Conservation (phyloP, 768 basidiomycete species). For the Auricularia auricula-judae region DNA sequence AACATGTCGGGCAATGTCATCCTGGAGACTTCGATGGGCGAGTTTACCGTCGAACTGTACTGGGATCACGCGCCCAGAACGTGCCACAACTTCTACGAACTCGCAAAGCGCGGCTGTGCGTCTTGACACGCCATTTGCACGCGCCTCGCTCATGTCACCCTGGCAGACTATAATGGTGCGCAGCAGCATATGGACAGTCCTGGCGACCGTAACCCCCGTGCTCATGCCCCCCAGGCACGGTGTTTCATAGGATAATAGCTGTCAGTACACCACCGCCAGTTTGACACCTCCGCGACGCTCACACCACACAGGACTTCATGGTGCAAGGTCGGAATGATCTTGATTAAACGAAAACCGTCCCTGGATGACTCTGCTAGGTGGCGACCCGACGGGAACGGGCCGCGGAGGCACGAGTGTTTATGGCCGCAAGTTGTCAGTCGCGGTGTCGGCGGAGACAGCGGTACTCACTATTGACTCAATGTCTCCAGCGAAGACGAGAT, state of each 20-base stretch:
- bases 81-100: conserved; percentile 89
- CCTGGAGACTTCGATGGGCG: conserved; percentile 75
- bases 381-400: conserved; percentile 94
- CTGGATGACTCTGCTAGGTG: conserved; percentile 22
- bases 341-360: too few relatives aligned
- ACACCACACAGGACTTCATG: conserved; percentile 74
- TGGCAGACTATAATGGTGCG: conserved; percentile 53
- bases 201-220: background rate
- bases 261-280: conserved; percentile 30
- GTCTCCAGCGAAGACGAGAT: conserved; percentile 73
- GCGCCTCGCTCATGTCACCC: background rate
- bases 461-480: conserved; percentile 1
- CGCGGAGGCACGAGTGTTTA: conserved; percentile 84
- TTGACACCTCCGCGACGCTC: background rate
- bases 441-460: background rate
- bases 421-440: conserved; percentile 71
- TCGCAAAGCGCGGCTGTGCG: conserved; percentile 66
- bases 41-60: conserved; percentile 84
- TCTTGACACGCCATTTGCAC: background rate
- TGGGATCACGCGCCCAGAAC: conserved; percentile 92
- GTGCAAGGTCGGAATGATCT: conserved; percentile 43
- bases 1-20: conserved; percentile 43
- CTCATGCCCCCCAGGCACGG: conserved; percentile 25
- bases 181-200: background rate
- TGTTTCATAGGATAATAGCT: conserved; percentile 87